Conservation (phyloP, 441 rosid species). For the Jatropha podagrica region DNA sequence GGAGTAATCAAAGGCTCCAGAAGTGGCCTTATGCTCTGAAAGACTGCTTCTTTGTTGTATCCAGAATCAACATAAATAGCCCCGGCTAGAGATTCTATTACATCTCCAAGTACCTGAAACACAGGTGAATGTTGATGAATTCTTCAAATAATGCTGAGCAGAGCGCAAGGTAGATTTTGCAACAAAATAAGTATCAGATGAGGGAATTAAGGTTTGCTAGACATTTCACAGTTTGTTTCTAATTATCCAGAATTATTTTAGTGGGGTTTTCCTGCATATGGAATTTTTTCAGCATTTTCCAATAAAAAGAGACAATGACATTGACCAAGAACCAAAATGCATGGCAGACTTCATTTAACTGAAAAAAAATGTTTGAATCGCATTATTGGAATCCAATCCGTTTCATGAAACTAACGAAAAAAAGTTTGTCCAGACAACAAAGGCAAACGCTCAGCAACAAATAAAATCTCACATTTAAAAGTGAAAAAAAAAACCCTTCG, state of each 20-base stretch:
- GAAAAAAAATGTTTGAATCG: not conserved
- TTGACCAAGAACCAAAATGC: too few relatives aligned
- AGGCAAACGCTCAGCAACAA: not conserved
- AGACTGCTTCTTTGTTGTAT: constrained; percentile 56
- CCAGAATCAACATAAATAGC: constrained; percentile 86
- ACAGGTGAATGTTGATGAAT: not conserved
- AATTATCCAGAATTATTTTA: not conserved
- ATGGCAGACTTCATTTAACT: too few relatives aligned
- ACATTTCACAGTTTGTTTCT: not conserved
- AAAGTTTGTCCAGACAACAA: not conserved
- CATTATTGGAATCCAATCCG: not conserved
- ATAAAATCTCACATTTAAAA: not conserved
- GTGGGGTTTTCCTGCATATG: too few relatives aligned
- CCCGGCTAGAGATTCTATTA: constrained; percentile 86
- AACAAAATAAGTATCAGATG: too few relatives aligned
- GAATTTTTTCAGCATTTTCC: too few relatives aligned
- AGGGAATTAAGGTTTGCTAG: not conserved
- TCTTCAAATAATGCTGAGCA: not conserved
- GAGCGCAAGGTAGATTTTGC: too few relatives aligned
- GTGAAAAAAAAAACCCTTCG: not conserved
- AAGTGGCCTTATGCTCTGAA: constrained; percentile 60
- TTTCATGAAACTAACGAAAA: not conserved
- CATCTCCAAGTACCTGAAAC: constrained; percentile 84
- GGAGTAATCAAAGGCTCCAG: constrained; percentile 78
- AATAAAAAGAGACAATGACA: too few relatives aligned